phyloP scores from a whole-genome alignment of 2,329 filamentous ascomycete genomes.

The Phialophora tarda region DNA sequence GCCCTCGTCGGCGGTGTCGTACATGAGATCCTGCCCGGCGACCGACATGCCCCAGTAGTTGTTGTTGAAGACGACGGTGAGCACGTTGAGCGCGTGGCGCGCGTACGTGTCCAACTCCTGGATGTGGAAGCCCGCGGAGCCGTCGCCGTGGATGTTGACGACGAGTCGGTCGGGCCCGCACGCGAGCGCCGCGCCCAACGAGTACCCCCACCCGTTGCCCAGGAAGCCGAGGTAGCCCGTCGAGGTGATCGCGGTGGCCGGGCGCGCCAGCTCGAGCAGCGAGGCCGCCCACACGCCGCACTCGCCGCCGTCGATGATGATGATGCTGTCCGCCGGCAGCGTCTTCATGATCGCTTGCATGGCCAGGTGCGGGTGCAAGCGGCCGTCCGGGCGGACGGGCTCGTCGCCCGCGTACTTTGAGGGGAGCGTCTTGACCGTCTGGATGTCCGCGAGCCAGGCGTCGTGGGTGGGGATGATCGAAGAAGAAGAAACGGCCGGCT shows the following conservation, averaged over 20 bases:
- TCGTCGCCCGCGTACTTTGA: constrained; percentile 39
- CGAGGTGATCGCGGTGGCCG: constrained; percentile 25
- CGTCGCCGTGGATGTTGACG: constrained; percentile 55
- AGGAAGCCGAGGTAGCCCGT: constrained; percentile 54
- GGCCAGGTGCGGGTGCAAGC: constrained; percentile 53
- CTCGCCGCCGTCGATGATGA: constrained; percentile 53
- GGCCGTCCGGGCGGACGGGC: constrained; percentile 40
- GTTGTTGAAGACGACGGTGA: constrained; percentile 55
- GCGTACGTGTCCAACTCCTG: constrained; percentile 55
- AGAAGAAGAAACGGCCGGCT: not conserved
- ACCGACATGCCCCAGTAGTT: constrained; percentile 54
- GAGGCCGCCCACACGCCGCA: constrained; percentile 43
- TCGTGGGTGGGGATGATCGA: constrained; percentile 22
- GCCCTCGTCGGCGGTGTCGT: constrained; percentile 43
- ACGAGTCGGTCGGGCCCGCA: constrained; percentile 46
- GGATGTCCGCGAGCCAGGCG: constrained; percentile 31
- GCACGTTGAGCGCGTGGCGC: constrained; percentile 48
- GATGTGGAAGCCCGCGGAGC: constrained; percentile 53
- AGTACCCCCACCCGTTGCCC: constrained; percentile 56
- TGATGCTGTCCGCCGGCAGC: constrained; percentile 46
- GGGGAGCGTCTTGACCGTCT: constrained; percentile 32
- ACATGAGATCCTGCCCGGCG: constrained; percentile 54
- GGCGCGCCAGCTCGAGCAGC: constrained; percentile 43
- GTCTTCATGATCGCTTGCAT: constrained; percentile 47
- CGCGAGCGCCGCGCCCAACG: constrained; percentile 52